Percentiles rank a stretch among this genome's conserved stretches.
These are phyloP conservation scores for Selaginella moellendorffii DNA, from an alignment of 75 land plant genomes.

Conservation along the genomic window DNA sequence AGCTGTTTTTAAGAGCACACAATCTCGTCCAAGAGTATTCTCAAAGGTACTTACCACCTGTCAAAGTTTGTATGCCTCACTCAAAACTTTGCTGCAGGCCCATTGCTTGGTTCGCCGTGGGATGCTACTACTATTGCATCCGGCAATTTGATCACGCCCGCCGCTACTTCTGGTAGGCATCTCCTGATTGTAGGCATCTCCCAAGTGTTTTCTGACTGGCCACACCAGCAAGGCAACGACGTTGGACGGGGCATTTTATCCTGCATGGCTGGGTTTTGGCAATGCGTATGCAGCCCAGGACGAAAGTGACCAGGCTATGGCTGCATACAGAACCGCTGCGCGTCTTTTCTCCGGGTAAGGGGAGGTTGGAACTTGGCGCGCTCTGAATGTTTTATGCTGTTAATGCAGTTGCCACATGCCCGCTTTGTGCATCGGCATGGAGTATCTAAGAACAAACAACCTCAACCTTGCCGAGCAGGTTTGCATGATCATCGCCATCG, in stretches of 20 bases:
- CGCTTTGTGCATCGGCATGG: slow-evolving; percentile 87
- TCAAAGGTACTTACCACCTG: slow-evolving; percentile 60
- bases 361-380: too few relatives aligned
- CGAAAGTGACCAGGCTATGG: slow-evolving; percentile 97
- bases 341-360: slow-evolving; percentile 87
- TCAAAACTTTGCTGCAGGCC: slow-evolving; percentile 56
- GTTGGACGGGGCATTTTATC: slow-evolving; percentile 78
- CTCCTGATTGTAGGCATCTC: not conserved
- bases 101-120: slow-evolving; percentile 96
- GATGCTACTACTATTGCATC: slow-evolving; percentile 92
- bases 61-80: not conserved
- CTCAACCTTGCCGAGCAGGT: slow-evolving; percentile 95
- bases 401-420: slow-evolving; percentile 80
- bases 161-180: slow-evolving; percentile 60
- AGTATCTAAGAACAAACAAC: slow-evolving; percentile 88
- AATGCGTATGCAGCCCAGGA: slow-evolving; percentile 96
- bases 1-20: slow-evolving; percentile 82
- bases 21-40: slow-evolving; percentile 93
- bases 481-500: too few relatives aligned
- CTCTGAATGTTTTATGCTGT: not conserved
- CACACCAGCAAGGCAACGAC: slow-evolving; percentile 90
- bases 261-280: slow-evolving; percentile 95
- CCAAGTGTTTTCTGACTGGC: too few relatives aligned
- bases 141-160: slow-evolving; percentile 85
- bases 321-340: slow-evolving; percentile 74